These are phyloP conservation scores for Solanum sitiens DNA, from an alignment of 257 asterid species.

Conservation along the genomic window DNA sequence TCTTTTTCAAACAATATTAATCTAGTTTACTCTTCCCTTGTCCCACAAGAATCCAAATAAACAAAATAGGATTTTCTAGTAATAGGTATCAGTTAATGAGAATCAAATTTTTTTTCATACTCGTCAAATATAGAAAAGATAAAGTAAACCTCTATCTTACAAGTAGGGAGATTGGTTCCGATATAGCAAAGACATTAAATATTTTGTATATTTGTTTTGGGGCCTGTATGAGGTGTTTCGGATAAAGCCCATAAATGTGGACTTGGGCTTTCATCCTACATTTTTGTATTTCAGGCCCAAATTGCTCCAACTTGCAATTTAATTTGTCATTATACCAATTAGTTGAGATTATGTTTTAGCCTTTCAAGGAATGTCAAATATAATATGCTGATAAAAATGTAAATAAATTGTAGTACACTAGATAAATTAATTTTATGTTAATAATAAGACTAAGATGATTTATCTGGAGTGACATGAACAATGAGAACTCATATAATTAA, in stretches of 20 bases:
- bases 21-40: not conserved
- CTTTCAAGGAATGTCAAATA: not conserved
- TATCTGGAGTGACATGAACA: not conserved
- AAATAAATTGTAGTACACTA: no score
- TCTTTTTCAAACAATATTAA: not conserved
- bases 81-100: not conserved
- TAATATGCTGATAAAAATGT: not conserved
- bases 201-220: not conserved
- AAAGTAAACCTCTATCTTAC: no score
- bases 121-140: not conserved
- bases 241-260: not conserved
- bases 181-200: not conserved
- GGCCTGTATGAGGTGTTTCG: not conserved
- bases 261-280: not conserved
- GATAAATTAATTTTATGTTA: not conserved
- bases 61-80: not conserved
- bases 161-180: not conserved
- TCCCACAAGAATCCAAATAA: not conserved
- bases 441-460: not conserved
- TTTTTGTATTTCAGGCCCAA: not conserved
- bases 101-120: not conserved
- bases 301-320: not conserved
- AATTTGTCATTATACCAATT: not conserved
- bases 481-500: not conserved
- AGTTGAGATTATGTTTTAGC: not conserved